Evolutionary conservation across 2,329 filamentous ascomycete genomes (phyloP).

Genomic region (Tolypocladium album): DNA sequence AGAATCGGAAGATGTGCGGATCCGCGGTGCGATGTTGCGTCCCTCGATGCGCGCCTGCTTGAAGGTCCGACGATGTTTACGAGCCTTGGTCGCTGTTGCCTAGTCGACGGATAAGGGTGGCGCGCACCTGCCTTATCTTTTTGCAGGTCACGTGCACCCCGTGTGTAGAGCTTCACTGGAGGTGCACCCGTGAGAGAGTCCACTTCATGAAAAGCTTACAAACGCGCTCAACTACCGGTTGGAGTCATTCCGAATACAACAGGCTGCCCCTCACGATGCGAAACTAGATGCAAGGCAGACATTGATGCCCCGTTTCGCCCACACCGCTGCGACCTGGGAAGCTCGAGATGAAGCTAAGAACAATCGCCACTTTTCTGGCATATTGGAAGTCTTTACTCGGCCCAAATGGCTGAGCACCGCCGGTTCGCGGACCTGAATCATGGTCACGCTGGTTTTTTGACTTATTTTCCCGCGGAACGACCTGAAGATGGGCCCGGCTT

Average conservation of each 20-base stretch:
- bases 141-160: constrained; percentile 9
- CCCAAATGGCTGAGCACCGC: constrained; percentile 26
- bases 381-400: constrained; percentile 18
- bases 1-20: not conserved
- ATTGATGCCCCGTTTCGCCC: not conserved
- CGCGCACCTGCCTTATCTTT: not conserved
- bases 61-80: constrained; percentile 3
- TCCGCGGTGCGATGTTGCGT: not conserved
- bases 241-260: not conserved
- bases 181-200: not conserved
- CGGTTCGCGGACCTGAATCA: constrained; percentile 19
- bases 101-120: constrained; percentile 9
- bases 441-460: constrained; percentile 21
- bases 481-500: constrained; percentile 12
- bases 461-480: constrained; percentile 16
- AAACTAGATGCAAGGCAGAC: not conserved
- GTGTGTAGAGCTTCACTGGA: not conserved
- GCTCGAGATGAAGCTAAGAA: constrained; percentile 23
- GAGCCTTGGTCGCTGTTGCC: constrained; percentile 7
- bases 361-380: constrained; percentile 11
- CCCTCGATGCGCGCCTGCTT: not conserved
- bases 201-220: not conserved
- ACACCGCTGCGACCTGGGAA: not conserved
- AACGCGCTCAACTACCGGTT: not conserved
- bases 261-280: not conserved